Base-by-base conservation (phyloP, 805 yeast species). In the Ogataea glucozyma region DNA sequence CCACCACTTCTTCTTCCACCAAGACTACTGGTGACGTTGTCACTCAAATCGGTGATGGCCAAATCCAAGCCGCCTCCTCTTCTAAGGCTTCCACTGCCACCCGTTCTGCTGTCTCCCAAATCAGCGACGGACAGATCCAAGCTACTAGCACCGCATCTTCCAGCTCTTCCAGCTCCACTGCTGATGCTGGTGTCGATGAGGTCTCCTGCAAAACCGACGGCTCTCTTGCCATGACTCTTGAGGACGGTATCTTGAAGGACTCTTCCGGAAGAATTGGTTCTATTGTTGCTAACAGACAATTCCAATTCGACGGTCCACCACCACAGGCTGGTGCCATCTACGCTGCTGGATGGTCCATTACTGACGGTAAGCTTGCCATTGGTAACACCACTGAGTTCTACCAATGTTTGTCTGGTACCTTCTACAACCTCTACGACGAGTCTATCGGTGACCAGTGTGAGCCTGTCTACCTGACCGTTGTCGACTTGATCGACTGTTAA, bases 221-320 rank as follows among this genome's bases (percentile, higher is more conserved):
- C 54, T 54, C 77, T 30, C 70, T 77, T 48, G 53, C 76, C 19
- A 63, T 77, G 68, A 58, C 64, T 12, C 68, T 77, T 57, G 55
- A 64, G 32, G 63, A 52, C 35, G 61, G 72, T 40, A 56, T 71
- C 40, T 67, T 77, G 58, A 71, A 62, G n/a, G 81, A 76, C 52
- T 47, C 69, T 21, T 42, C 58, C 39, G 78, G 78, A 47, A 73
- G 81, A 72, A 65, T 76, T 49, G 81, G 81, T 53, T 74, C 81
- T 31, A 76, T 76, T 62, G 81, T 76, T 51, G 79, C 81, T 46
- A 76, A 76, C 75, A 70, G 78, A 67, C 83, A 78, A 66, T 77
- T 78, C 76, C 83, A 78, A 67, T 78, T 78, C 53, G 83, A 78
- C 58, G 82, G 82, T 58, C 81, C 81, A 38, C 81, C 81, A 63